A percentile compares a stretch with the other conserved stretches of the same genome.
Evolutionary conservation across 441 rosid species (phyloP).

Genomic region (Arabidopsis lyrata): DNA sequence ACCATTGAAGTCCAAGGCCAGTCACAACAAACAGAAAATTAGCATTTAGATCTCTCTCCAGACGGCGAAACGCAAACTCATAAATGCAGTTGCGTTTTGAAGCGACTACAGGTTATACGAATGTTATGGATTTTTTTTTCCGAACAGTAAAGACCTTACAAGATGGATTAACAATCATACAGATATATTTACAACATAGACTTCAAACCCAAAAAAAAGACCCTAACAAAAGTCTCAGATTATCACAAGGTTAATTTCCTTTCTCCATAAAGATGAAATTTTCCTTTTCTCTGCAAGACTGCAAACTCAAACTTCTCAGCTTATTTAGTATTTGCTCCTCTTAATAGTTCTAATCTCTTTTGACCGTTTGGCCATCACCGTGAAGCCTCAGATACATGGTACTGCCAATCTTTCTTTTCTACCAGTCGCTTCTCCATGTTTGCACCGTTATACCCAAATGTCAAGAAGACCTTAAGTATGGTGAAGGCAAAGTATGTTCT

Average conservation of each 20-base stretch:
- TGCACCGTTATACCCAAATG: constrained; percentile 19
- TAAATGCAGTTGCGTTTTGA: background rate
- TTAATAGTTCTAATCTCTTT: constrained; percentile 26
- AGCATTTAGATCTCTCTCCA: background rate
- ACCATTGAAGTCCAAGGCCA: background rate
- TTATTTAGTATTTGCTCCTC: constrained; percentile 27
- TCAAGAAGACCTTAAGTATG: constrained; percentile 2
- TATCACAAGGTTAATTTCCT: constrained; percentile 12
- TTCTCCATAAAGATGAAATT: constrained; percentile 36
- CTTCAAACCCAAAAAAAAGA: constrained; percentile 21
- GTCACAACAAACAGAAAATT: background rate
- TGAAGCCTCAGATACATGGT: constrained; percentile 22
- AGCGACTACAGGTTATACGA: background rate
- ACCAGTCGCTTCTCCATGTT: constrained; percentile 32
- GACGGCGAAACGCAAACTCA: background rate
- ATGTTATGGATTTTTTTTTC: background rate
- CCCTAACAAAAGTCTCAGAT: constrained; percentile 25
- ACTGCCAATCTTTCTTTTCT: constrained; percentile 24
- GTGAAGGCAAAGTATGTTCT: constrained; percentile 24
- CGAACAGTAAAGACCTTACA: constrained; percentile 25
- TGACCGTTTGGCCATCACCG: constrained; percentile 20
- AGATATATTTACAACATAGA: constrained; percentile 38
- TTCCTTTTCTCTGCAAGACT: constrained; percentile 31
- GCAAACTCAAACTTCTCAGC: constrained; percentile 38
- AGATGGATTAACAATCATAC: constrained; percentile 23